Conservation (phyloP, 2,329 filamentous ascomycete genomes). For the Dothiorella sarmentorum region DNA sequence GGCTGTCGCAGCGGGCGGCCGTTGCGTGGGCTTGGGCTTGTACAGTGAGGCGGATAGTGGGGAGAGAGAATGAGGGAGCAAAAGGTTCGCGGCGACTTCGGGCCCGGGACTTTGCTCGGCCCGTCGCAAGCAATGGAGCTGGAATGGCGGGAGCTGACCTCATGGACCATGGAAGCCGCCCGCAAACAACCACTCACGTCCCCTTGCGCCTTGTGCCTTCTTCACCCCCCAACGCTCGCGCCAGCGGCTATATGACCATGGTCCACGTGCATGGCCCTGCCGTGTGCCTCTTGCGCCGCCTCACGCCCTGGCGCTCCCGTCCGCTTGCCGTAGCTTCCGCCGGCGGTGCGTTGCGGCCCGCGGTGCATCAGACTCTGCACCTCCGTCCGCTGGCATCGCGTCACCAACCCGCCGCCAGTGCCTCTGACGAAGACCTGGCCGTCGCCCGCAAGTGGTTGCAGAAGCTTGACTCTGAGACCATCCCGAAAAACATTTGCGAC, state of each 20-base stretch:
- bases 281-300: neutral
- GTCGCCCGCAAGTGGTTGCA: slow-evolving; percentile 57
- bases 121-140: slow-evolving; percentile 5
- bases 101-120: neutral
- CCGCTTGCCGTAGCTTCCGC: neutral
- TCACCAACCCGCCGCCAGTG: neutral
- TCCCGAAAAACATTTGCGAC: slow-evolving; percentile 56
- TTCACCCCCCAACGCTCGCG: neutral
- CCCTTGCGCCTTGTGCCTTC: neutral
- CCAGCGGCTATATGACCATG: neutral
- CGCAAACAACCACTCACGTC: too few relatives aligned
- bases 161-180: too few relatives aligned
- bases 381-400: neutral
- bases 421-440: slow-evolving; percentile 30
- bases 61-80: slow-evolving; percentile 10
- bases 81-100: slow-evolving; percentile 7
- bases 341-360: neutral
- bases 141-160: too few relatives aligned
- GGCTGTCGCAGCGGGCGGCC: slow-evolving; percentile 8
- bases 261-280: neutral
- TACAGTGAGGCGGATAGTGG: neutral
- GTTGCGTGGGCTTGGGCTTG: too few relatives aligned
- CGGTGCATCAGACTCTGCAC: neutral
- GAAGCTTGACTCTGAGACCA: slow-evolving; percentile 50
- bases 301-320: neutral